Percentiles rank a stretch among this genome's conserved stretches.
Evolutionary conservation across 495 filamentous ascomycete genomes (phyloP).

Genomic region (Pseudomonodictys pantanalensis): DNA sequence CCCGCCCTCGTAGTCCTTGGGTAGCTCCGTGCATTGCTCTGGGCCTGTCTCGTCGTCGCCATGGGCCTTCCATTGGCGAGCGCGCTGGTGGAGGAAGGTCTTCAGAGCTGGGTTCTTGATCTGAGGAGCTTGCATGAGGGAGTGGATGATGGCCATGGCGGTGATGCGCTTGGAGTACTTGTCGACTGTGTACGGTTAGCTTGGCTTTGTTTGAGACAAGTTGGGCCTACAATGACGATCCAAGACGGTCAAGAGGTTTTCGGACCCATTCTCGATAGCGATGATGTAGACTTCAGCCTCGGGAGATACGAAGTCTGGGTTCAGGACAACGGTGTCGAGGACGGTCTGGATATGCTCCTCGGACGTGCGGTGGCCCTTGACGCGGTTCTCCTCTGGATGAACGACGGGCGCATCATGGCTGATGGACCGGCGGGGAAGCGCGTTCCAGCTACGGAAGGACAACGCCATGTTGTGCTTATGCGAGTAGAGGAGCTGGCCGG

Average conservation of each 20-base stretch:
- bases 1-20: not conserved
- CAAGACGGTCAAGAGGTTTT: slow-evolving; percentile 25
- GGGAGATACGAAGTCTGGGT: slow-evolving; percentile 28
- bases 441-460: slow-evolving; percentile 33
- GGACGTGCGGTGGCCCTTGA: slow-evolving; percentile 33
- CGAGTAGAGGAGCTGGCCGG: slow-evolving; percentile 41
- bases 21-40: not conserved
- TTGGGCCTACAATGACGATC: slow-evolving; percentile 26
- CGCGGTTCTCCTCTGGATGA: slow-evolving; percentile 31
- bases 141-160: slow-evolving; percentile 23
- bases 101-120: slow-evolving; percentile 15
- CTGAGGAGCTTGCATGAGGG: not conserved
- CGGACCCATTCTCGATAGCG: slow-evolving; percentile 36
- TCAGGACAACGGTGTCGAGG: slow-evolving; percentile 35
- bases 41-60: not conserved
- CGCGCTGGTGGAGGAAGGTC: slow-evolving; percentile 21
- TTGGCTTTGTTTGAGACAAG: not conserved
- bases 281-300: slow-evolving; percentile 42
- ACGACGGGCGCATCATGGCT: slow-evolving; percentile 22
- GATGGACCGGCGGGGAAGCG: slow-evolving; percentile 30
- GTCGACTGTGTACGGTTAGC: slow-evolving; percentile 12
- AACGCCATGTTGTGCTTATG: slow-evolving; percentile 30
- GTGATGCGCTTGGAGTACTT: slow-evolving; percentile 18
- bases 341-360: slow-evolving; percentile 39
- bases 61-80: slow-evolving; percentile 23